A percentile compares a stretch with the other conserved stretches of the same genome.
phyloP scores from a whole-genome alignment of 192 early-diverging fungal species.

The Backusella macrospora region DNA sequence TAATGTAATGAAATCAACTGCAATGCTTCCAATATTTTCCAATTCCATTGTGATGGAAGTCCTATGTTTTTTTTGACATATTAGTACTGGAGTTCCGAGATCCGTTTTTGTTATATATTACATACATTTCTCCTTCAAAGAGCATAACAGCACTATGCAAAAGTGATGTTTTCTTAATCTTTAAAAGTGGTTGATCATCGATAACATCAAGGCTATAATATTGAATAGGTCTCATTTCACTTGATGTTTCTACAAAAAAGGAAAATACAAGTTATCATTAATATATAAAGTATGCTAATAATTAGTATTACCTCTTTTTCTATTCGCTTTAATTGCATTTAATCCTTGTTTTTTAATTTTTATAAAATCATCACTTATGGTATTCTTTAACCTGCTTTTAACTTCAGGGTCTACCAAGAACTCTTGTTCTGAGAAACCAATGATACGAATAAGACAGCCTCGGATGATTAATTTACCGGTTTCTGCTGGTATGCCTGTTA shows the following conservation, averaged over 20 bases:
- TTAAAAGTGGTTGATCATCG: constrained; percentile 65
- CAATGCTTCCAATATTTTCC: constrained; percentile 75
- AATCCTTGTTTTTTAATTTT: constrained; percentile 25
- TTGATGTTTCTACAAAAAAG: constrained; percentile 12
- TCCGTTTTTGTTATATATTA: neutral
- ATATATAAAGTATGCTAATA: neutral
- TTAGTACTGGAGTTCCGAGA: no score
- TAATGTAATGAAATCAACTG: constrained; percentile 69
- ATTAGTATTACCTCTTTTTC: constrained; percentile 16
- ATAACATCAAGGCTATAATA: constrained; percentile 54
- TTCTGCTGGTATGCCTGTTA: constrained; percentile 65
- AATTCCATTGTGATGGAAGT: constrained; percentile 62
- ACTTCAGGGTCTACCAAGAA: constrained; percentile 39
- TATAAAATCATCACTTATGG: constrained; percentile 7
- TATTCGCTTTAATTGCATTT: constrained; percentile 19
- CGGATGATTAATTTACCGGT: constrained; percentile 64
- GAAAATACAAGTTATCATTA: no score
- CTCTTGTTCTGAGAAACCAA: constrained; percentile 59
- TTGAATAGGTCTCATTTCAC: constrained; percentile 9
- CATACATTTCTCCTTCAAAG: constrained; percentile 81
- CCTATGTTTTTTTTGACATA: no score
- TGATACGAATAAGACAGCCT: constrained; percentile 60
- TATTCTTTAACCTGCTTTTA: neutral
- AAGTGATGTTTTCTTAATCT: constrained; percentile 63
- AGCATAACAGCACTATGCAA: constrained; percentile 75